A percentile compares a stretch with the other conserved stretches of the same genome.
Evolutionary conservation across 2,329 filamentous ascomycete species (phyloP).

Genomic region (Sphaerulina populicola): DNA sequence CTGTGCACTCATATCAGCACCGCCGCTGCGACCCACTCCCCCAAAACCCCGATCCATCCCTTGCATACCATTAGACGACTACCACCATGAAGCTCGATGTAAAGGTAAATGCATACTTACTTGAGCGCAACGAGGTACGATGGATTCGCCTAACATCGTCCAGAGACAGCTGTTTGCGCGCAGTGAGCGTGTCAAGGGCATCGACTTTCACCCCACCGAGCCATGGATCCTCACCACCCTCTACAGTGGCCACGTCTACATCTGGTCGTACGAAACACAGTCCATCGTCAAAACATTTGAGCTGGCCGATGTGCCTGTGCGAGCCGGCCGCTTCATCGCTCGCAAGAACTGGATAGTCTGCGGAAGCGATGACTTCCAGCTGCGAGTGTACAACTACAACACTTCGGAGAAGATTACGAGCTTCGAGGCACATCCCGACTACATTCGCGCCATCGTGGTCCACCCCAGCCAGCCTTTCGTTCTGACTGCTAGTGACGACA

Average conservation of each 20-base stretch:
- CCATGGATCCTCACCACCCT: conserved; percentile 93
- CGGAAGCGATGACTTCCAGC: conserved; percentile 83
- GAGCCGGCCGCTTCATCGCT: conserved; percentile 90
- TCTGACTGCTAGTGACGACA: conserved; percentile 91
- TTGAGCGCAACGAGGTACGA: neutral
- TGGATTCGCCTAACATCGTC: conserved; percentile 34
- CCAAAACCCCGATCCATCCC: neutral
- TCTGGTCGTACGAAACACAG: conserved; percentile 97
- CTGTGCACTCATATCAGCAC: neutral
- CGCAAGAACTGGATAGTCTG: conserved; percentile 79
- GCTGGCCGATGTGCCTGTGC: conserved; percentile 93
- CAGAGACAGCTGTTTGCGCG: conserved; percentile 77
- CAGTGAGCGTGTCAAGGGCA: conserved; percentile 92
- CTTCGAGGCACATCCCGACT: conserved; percentile 96
- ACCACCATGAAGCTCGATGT: conserved; percentile 51
- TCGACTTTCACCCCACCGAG: conserved; percentile 94
- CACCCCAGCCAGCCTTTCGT: conserved; percentile 95
- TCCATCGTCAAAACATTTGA: conserved; percentile 98
- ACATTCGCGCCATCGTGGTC: conserved; percentile 92
- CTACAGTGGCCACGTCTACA: conserved; percentile 97
- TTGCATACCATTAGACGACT: conserved; percentile 18
- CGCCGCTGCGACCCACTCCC: neutral
- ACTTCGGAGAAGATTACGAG: conserved; percentile 96
- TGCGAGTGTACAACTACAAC: conserved; percentile 97
- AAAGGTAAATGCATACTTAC: conserved; percentile 39